Evolutionary conservation across 225 moss, liverwort and hornwort genomes (phyloP).

Genomic region (Pseudisothecium myosuroides): DNA sequence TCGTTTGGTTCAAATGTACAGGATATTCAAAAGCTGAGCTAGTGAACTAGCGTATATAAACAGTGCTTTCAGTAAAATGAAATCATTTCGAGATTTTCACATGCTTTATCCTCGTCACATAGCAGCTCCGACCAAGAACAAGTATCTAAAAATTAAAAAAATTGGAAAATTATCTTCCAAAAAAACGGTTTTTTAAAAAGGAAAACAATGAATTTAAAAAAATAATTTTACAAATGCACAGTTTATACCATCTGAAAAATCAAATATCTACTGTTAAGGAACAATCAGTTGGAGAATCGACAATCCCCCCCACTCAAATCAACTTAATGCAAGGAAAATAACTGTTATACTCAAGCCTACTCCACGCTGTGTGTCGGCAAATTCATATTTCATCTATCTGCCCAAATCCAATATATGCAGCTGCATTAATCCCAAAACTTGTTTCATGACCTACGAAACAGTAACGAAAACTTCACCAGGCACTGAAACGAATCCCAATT

Average conservation of each 20-base stretch:
- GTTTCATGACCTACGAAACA: background rate
- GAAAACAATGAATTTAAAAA: background rate
- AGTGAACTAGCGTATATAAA: too few species aligned
- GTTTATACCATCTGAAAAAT: too few species aligned
- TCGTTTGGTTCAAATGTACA: too few species aligned
- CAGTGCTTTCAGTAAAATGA: background rate
- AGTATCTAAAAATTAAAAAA: background rate
- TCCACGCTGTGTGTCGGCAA: background rate
- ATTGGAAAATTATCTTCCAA: too few species aligned
- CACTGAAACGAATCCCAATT: too few species aligned
- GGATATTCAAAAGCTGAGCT: background rate
- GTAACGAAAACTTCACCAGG: background rate
- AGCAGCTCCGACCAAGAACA: background rate
- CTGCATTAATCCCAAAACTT: background rate
- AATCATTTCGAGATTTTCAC: background rate
- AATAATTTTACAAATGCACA: background rate
- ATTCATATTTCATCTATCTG: background rate
- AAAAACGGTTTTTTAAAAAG: background rate
- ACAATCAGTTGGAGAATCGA: background rate
- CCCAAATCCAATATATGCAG: background rate
- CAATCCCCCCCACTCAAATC: too few species aligned
- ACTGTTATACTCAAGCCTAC: too few species aligned
- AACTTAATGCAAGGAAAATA: background rate
- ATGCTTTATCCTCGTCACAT: too few species aligned
- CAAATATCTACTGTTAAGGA: background rate